phyloP scores from a whole-genome alignment of 1,284 basidiomycete genomes.

The Heterobasidion parviporum region DNA sequence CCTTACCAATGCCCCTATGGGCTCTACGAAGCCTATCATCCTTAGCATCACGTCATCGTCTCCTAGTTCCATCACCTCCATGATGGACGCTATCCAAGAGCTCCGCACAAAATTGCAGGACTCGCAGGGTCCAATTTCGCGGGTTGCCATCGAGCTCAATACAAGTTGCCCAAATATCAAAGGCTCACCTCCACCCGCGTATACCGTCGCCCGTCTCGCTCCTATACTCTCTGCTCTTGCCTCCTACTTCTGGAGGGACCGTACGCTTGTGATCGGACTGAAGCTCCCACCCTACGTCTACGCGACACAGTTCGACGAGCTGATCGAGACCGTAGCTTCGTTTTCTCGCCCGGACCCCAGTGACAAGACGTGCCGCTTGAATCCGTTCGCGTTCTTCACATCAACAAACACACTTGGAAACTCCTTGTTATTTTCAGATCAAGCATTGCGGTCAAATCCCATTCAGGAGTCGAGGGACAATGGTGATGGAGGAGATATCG shows the following conservation, averaged over 20 bases:
- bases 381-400: slow-evolving; percentile 43
- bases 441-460: slow-evolving; percentile 3
- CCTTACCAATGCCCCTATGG: slow-evolving; percentile 23
- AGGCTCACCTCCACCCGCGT: slow-evolving; percentile 55
- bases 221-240: slow-evolving; percentile 48
- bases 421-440: slow-evolving; percentile 9
- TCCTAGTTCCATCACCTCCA: slow-evolving; percentile 36
- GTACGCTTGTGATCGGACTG: slow-evolving; percentile 48
- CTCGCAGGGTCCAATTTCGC: slow-evolving; percentile 18
- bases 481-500: neutral
- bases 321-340: slow-evolving; percentile 35
- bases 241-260: slow-evolving; percentile 24
- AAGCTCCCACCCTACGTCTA: slow-evolving; percentile 77
- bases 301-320: slow-evolving; percentile 48
- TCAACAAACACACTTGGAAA: slow-evolving; percentile 22
- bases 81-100: slow-evolving; percentile 50
- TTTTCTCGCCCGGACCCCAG: slow-evolving; percentile 15
- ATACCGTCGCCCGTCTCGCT: slow-evolving; percentile 35
- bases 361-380: slow-evolving; percentile 15
- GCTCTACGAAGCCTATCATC: slow-evolving; percentile 56
- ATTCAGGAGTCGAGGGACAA: neutral
- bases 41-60: slow-evolving; percentile 64
- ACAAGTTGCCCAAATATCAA: slow-evolving; percentile 75
- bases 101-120: slow-evolving; percentile 40
- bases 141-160: slow-evolving; percentile 68